phyloP scores from a whole-genome alignment of 2,329 filamentous ascomycete genomes.

The Nemania sp. region DNA sequence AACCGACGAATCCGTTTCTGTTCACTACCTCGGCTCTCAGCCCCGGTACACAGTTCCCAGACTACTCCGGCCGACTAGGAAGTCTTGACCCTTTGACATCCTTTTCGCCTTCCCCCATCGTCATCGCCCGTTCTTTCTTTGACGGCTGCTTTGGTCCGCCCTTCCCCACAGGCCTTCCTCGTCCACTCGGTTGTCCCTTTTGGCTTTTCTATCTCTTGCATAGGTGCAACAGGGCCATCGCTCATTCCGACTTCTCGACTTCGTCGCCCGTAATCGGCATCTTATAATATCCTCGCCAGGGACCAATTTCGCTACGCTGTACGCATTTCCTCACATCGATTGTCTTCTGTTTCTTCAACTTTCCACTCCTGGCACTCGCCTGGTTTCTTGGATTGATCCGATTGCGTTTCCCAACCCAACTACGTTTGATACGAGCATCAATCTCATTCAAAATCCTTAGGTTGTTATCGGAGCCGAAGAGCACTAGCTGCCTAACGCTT shows the following conservation, averaged over 20 bases:
- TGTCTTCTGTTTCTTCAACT: slow-evolving; percentile 40
- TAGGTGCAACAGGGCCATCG: slow-evolving; percentile 28
- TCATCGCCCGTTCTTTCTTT: slow-evolving; percentile 18
- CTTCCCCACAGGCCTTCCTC: slow-evolving; percentile 6
- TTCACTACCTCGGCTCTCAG: slow-evolving; percentile 12
- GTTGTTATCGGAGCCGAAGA: slow-evolving; percentile 24
- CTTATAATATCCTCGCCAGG: slow-evolving; percentile 34
- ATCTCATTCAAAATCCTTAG: slow-evolving; percentile 29
- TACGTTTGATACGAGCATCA: slow-evolving; percentile 41
- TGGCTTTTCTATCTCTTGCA: slow-evolving; percentile 23
- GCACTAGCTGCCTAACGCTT: slow-evolving; percentile 31
- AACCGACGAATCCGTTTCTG: slow-evolving; percentile 27
- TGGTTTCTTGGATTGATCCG: slow-evolving; percentile 37
- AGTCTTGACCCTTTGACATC: slow-evolving; percentile 22
- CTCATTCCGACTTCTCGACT: slow-evolving; percentile 35
- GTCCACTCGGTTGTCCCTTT: slow-evolving; percentile 22
- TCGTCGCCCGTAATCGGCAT: slow-evolving; percentile 23
- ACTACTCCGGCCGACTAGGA: slow-evolving; percentile 30
- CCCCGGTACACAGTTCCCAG: slow-evolving; percentile 26
- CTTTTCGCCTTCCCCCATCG: slow-evolving; percentile 16
- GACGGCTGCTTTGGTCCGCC: slow-evolving; percentile 16
- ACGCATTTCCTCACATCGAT: slow-evolving; percentile 30
- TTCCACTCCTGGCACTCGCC: slow-evolving; percentile 31
- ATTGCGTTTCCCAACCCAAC: slow-evolving; percentile 36
- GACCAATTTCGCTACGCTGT: slow-evolving; percentile 21